A percentile compares a stretch with the other conserved stretches of the same genome.
Conservation (phyloP, 139 green algal species). For the Desmodesmus armatus region DNA sequence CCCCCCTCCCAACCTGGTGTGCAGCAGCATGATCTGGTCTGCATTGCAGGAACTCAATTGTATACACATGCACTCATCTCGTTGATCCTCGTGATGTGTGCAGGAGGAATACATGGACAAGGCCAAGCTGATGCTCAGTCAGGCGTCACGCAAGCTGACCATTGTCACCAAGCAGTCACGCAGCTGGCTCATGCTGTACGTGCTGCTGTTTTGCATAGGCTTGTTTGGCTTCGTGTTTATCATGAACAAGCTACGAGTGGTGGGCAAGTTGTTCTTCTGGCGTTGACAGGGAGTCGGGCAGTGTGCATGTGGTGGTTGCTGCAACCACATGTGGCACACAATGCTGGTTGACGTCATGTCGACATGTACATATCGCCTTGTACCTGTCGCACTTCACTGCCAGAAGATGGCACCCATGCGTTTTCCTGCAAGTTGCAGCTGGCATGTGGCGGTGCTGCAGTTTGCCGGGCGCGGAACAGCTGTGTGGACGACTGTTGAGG, state of each 20-base stretch:
- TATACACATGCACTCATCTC: too few relatives aligned
- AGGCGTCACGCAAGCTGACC: slow-evolving; percentile 26
- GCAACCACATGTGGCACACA: neutral
- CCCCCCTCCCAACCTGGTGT: neutral
- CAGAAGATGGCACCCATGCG: too few relatives aligned
- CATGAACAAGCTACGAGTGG: slow-evolving; percentile 22
- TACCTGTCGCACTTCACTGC: too few relatives aligned
- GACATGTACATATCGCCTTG: neutral
- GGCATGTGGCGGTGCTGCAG: too few relatives aligned
- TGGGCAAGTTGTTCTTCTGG: slow-evolving; percentile 26
- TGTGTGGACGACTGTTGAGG: too few relatives aligned
- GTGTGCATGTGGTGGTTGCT: neutral
- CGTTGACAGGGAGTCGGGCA: neutral
- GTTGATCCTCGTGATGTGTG: neutral
- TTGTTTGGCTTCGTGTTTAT: slow-evolving; percentile 39
- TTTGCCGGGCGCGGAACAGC: too few relatives aligned
- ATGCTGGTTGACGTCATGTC: neutral
- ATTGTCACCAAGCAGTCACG: slow-evolving; percentile 41
- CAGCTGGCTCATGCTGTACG: slow-evolving; percentile 45
- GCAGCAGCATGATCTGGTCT: neutral
- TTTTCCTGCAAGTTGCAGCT: too few relatives aligned
- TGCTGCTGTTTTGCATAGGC: slow-evolving; percentile 39
- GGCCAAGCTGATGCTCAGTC: slow-evolving; percentile 37
- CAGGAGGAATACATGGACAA: slow-evolving; percentile 49
- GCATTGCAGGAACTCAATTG: neutral